Conservation (phyloP, 2,329 filamentous ascomycete genomes). For the Hymenoscyphus fraxineus region DNA sequence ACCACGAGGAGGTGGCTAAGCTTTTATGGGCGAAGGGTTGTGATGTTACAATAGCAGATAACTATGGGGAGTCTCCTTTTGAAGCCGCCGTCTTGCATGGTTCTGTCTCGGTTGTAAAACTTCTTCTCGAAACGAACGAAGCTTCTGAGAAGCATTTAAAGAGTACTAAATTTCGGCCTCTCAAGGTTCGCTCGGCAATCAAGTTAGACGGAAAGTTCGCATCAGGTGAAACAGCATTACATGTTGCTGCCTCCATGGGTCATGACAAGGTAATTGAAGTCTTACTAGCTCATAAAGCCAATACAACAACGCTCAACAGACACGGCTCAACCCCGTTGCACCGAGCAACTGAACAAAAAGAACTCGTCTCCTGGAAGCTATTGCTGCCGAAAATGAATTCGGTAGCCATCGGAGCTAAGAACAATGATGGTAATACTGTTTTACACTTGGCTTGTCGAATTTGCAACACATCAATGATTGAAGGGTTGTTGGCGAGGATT, state of each 20-base stretch:
- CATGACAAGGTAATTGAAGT: background rate
- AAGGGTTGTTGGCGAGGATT: background rate
- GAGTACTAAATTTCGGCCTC: background rate
- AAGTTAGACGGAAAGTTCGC: background rate
- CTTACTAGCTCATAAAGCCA: background rate
- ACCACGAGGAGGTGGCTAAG: background rate
- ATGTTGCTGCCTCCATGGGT: background rate
- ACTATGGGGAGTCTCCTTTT: background rate
- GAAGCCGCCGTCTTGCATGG: background rate
- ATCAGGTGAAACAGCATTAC: background rate
- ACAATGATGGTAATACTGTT: background rate
- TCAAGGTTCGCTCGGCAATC: background rate
- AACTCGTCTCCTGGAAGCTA: background rate
- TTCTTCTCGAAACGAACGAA: background rate
- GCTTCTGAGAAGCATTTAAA: background rate
- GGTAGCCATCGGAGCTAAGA: background rate
- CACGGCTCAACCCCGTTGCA: background rate
- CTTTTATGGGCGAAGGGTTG: background rate
- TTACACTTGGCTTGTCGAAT: background rate
- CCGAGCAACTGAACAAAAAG: background rate
- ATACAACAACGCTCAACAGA: background rate
- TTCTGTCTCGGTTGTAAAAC: background rate
- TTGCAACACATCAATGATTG: background rate
- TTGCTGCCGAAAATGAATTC: conserved; percentile 1
- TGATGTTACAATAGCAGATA: background rate